Conservation (phyloP, 495 filamentous ascomycete genomes). For the Podospora comata region DNA sequence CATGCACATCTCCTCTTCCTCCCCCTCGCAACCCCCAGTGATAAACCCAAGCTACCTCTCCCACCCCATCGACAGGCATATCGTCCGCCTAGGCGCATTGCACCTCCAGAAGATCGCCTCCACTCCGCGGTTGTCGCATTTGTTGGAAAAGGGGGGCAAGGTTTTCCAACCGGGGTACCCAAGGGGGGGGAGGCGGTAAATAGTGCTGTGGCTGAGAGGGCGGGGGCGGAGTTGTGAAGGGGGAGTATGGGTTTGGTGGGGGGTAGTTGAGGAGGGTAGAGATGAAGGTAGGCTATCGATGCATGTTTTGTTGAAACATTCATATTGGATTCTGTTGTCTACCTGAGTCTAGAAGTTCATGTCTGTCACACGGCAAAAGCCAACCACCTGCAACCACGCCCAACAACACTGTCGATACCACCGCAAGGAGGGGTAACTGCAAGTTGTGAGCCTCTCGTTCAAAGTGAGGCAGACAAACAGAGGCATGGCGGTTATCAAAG, state of each 20-base stretch:
- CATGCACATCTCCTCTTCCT: slow-evolving; percentile 47
- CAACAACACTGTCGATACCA: too few species aligned
- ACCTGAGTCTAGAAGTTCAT: too few species aligned
- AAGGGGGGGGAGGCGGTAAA: not conserved
- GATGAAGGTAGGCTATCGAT: too few species aligned
- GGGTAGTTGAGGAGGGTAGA: too few species aligned
- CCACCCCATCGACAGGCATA: slow-evolving; percentile 47
- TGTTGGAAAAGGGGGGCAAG: slow-evolving; percentile 2
- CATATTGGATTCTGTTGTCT: too few species aligned
- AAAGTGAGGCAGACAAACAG: too few species aligned
- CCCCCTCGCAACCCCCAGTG: slow-evolving; percentile 35
- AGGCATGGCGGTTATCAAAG: too few species aligned
- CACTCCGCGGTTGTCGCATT: slow-evolving; percentile 31
- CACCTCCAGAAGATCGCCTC: slow-evolving; percentile 31
- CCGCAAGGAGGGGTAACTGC: too few species aligned
- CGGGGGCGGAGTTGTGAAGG: slow-evolving; percentile 9
- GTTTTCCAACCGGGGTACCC: not conserved
- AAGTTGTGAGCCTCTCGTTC: too few species aligned
- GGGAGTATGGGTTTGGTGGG: not conserved
- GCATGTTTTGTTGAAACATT: too few species aligned
- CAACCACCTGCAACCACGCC: too few species aligned
- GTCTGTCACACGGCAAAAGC: too few species aligned
- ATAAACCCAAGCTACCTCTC: slow-evolving; percentile 52
- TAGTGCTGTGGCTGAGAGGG: slow-evolving; percentile 12
- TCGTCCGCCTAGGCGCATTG: slow-evolving; percentile 38